Conservation (phyloP, 495 filamentous ascomycete species). For the Annulohypoxylon moriforme region DNA sequence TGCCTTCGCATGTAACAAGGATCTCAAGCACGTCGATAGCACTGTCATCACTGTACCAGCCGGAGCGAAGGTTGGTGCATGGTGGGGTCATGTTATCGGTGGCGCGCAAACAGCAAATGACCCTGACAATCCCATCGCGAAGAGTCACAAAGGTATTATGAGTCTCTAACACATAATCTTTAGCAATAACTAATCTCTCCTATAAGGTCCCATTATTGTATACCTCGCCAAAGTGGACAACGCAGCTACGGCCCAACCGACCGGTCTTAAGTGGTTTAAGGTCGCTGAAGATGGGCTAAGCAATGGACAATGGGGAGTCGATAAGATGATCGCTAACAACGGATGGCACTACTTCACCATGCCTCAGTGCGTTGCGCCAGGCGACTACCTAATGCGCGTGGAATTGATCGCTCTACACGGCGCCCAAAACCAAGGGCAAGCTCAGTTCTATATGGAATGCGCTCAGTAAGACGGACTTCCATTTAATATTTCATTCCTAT, state of each 20-base stretch:
- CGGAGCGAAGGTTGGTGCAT: conserved; percentile 59
- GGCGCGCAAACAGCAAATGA: conserved; percentile 57
- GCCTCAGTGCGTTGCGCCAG: conserved; percentile 57
- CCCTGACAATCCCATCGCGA: conserved; percentile 63
- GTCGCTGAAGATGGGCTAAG: conserved; percentile 56
- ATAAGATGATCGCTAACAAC: conserved; percentile 55
- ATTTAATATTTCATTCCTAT: background rate
- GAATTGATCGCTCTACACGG: conserved; percentile 64
- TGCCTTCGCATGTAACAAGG: conserved; percentile 55
- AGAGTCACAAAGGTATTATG: conserved; percentile 55
- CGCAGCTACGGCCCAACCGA: conserved; percentile 54
- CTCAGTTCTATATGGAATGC: conserved; percentile 65
- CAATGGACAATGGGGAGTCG: conserved; percentile 57
- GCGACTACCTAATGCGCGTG: conserved; percentile 64
- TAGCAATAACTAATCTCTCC: background rate
- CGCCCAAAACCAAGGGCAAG: conserved; percentile 53
- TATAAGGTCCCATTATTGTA: conserved; percentile 57
- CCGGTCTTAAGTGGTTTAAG: conserved; percentile 58
- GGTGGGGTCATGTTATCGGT: conserved; percentile 64
- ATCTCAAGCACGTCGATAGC: conserved; percentile 49
- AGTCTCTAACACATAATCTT: background rate
- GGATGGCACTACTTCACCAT: conserved; percentile 62
- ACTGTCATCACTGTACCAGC: conserved; percentile 60
- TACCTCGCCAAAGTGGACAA: conserved; percentile 64
- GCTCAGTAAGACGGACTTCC: conserved; percentile 49